Base-by-base conservation (phyloP, 1,284 basidiomycete genomes). In the Sanghuangporus weigelae region DNA sequence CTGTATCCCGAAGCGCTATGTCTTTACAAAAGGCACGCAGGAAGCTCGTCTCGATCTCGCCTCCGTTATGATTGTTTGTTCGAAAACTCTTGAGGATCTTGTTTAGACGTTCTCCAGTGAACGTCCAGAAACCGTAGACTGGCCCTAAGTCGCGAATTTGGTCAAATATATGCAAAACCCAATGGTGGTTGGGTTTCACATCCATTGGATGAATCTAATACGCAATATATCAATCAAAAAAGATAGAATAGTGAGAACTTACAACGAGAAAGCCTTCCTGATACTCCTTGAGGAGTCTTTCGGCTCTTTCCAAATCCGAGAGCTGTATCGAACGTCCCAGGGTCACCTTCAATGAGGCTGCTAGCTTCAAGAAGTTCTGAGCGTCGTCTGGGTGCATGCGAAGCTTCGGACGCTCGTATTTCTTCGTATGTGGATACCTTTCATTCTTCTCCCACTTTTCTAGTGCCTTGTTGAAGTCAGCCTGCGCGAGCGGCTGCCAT, bases 71-170 rank as follows among this genome's bases (percentile, higher is more conserved):
- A 42, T 66, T 66, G 36, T 67, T 69, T 11, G 63, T 61, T 6
- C 51, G 61, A 16, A 63, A 60, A 5, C 55, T 54, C 58, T 69
- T 69, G 11, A 69, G 40, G 0, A 68, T 21, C 44, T 68, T 68
- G 56, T 69, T 69, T 14, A 69, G 60, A 1, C 67, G 60, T 36
- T 69, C 67, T 2, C 51, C 42, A 1, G 65, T 56, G 61, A 69
- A 69, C 1, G 62, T 55, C 68, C 68, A 69, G 49, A 68, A 66
- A 12, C 59, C 60, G 57, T 67, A 66, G 11, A 68, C 60, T 16
- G 68, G 68, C 1, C 68, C 67, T 26, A 59, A 69, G n/a, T 66
- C 63, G 4, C 39, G 39, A 14, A 69, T 65, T 40, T 69, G 67
- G 8, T 60, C 54, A 12, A 63, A 38, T 2, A 64, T 50, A 50